Conservation (phyloP, 2,329 filamentous ascomycete genomes). For the Pseudonectria foliicola region DNA sequence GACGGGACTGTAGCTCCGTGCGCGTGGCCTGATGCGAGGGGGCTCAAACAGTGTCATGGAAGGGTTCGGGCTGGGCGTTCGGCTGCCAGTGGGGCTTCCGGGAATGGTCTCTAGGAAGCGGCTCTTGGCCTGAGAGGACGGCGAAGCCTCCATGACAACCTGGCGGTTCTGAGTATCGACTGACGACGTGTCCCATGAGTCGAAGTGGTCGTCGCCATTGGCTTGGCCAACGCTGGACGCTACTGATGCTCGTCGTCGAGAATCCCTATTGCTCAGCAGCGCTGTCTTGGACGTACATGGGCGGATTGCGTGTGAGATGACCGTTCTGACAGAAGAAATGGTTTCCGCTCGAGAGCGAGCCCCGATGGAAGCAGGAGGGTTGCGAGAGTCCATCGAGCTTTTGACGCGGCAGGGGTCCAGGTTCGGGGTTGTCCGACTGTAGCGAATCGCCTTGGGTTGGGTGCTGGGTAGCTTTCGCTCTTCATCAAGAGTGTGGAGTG, state of each 20-base stretch:
- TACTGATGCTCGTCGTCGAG: constrained; percentile 39
- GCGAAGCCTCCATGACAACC: constrained; percentile 44
- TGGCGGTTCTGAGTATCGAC: constrained; percentile 58
- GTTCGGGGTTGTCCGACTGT: constrained; percentile 37
- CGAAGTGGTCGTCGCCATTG: constrained; percentile 56
- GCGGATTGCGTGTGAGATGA: constrained; percentile 39
- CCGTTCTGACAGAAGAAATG: constrained; percentile 27
- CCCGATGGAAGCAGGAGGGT: constrained; percentile 37
- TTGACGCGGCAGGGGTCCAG: constrained; percentile 26
- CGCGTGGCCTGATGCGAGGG: constrained; percentile 37
- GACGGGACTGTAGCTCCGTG: constrained; percentile 45
- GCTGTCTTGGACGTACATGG: constrained; percentile 51
- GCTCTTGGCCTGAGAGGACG: constrained; percentile 35
- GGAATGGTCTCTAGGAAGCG: constrained; percentile 65
- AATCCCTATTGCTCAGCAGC: constrained; percentile 39
- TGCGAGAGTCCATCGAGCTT: constrained; percentile 30
- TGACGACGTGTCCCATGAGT: constrained; percentile 66
- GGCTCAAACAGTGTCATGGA: constrained; percentile 47
- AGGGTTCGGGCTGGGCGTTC: constrained; percentile 56
- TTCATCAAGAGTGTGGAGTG: constrained; percentile 16
- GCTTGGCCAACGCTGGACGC: constrained; percentile 35
- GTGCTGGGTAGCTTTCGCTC: constrained; percentile 14
- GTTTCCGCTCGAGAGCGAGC: constrained; percentile 18
- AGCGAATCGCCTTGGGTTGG: constrained; percentile 46
- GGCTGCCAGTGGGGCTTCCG: constrained; percentile 55